A percentile compares a stretch with the other conserved stretches of the same genome.
phyloP scores from a whole-genome alignment of 441 rosid genomes.

The Geranium incanum region DNA sequence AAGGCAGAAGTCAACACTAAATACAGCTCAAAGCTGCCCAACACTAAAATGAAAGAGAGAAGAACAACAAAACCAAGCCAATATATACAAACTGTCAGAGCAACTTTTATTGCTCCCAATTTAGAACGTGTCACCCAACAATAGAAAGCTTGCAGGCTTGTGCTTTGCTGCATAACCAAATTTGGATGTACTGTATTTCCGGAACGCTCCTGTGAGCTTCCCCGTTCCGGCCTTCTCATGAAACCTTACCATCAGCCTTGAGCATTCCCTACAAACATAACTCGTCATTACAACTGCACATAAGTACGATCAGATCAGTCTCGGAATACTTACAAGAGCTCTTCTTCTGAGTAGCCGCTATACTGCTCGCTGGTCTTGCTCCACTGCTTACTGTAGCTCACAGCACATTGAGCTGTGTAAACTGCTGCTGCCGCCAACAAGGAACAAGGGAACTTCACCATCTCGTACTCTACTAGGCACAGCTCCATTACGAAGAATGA shows the following conservation, averaged over 20 bases:
- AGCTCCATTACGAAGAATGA: background rate
- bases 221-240: constrained; percentile 56
- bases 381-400: background rate
- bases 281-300: background rate
- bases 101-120: background rate
- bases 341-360: background rate
- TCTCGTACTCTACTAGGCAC: background rate
- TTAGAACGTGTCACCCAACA: constrained; percentile 6
- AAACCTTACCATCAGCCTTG: constrained; percentile 61
- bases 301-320: background rate
- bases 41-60: no score
- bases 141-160: constrained; percentile 54
- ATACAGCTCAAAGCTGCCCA: background rate
- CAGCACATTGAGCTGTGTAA: background rate
- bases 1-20: no score
- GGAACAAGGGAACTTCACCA: background rate
- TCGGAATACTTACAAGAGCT: background rate
- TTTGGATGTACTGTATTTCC: constrained; percentile 73
- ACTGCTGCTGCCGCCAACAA: background rate
- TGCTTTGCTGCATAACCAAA: constrained; percentile 56
- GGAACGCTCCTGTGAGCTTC: constrained; percentile 67
- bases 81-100: background rate
- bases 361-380: constrained; percentile 1
- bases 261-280: constrained; percentile 46
- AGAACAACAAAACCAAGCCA: background rate